A percentile compares a stretch with the other conserved stretches of the same genome.
Evolutionary conservation across 2,329 filamentous ascomycete genomes (phyloP).

Genomic region (Fusarium devonianum): DNA sequence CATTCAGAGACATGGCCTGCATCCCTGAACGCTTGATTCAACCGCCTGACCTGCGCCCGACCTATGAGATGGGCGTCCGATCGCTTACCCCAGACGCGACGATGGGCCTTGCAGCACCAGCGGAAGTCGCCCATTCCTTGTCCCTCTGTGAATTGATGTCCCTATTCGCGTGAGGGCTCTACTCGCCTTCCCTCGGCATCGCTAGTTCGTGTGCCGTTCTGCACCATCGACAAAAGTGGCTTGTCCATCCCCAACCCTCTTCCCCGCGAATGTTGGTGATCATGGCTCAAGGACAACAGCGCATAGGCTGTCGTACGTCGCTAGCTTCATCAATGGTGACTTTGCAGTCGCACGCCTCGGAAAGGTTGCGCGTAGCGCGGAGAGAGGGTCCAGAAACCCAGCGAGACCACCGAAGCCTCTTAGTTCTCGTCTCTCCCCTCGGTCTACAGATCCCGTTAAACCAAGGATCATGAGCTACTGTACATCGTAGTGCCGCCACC

Average conservation of each 20-base stretch:
- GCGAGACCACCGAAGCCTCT: too few species aligned
- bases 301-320: too few species aligned
- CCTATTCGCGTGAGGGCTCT: background rate
- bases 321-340: too few species aligned
- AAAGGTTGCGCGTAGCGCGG: too few species aligned
- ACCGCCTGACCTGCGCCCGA: slow-evolving; percentile 37
- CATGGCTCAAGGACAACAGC: too few species aligned
- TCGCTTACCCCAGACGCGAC: slow-evolving; percentile 37
- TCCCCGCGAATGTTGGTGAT: background rate
- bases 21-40: slow-evolving; percentile 40
- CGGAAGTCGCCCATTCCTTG: too few species aligned
- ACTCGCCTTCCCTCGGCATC: slow-evolving; percentile 7
- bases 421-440: too few species aligned
- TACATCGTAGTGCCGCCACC: slow-evolving; percentile 4
- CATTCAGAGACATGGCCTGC: slow-evolving; percentile 19
- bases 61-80: slow-evolving; percentile 28
- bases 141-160: too few species aligned
- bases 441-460: too few species aligned
- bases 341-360: too few species aligned
- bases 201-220: background rate
- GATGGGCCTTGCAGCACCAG: slow-evolving; percentile 13
- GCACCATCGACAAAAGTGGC: slow-evolving; percentile 6
- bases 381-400: too few species aligned
- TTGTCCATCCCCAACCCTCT: background rate
- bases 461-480: background rate